Evolutionary conservation across 225 moss, liverwort and hornwort genomes (phyloP), one percentile per base, ranked within the genome.

Genomic region (Takakia lepidozioides): DNA sequence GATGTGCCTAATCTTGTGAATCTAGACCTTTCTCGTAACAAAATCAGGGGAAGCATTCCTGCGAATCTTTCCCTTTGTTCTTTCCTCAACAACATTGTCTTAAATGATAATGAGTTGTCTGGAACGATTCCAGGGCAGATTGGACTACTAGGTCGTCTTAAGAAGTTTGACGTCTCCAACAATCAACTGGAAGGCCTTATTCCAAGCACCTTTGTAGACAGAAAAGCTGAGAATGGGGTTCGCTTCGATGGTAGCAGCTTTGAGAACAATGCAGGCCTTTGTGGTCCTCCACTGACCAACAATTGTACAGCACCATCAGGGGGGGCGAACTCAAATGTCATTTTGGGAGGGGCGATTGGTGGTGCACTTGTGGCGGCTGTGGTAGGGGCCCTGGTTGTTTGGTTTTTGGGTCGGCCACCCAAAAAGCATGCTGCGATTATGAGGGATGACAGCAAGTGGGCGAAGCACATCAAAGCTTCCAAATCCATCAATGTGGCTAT

Each of bases 301-400:
- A 78, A 57, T 19, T 80, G 79, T 63, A 47, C 51, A 15, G 54
- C 32, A 1, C 13, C 40, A 19, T 4, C 38, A 25, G 13, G 7
- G 1, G 4, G 16, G 1, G 53, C 85, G 11, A 48, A 51, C 13
- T 50, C 60, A 0, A 83, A 74, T 13, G 36, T 86, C 46, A 76
- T 93, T 2, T 75, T 86, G 2, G 93, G 93, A 6, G 77, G 88
- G 8, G 78, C 88, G 2, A 56, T 93, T 0, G 93, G 88, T 19
- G 71, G 80, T n/a, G 79, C 78, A 0, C 66, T 86, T 0, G 75
- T 60, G 5, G 58, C 86, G 35, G 27, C 86, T 19, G 51, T 53
- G 3, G 46, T 81, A 2, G 78, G 81, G 15, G 62, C 74, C 10
- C 23, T 56, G 34, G 50, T 86, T 19, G 86, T 85, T 76, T 81